Base-by-base conservation (phyloP, 2,329 filamentous ascomycete species). In the Myriosclerotinia scirpicola region DNA sequence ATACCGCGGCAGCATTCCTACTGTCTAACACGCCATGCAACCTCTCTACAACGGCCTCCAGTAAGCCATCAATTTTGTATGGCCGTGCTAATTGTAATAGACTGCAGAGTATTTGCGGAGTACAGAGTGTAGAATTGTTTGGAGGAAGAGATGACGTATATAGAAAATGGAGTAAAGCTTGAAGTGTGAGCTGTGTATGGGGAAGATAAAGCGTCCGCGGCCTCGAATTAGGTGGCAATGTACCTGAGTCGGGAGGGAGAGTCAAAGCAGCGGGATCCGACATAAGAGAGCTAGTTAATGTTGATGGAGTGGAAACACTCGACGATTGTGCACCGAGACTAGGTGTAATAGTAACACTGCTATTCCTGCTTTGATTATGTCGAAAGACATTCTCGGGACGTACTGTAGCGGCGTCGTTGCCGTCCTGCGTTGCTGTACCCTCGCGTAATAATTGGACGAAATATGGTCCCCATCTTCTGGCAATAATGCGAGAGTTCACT, bases 81-180 rank as follows among this genome's bases (percentile, higher is more conserved):
- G 95, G 94, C 5, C 95, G 88, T 0, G 95, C 91, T 66, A 99
- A 88, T 77, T 99, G 95, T 9, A 99, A 84, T 7, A 99, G 85
- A 11, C 94, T 97, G 80, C 95, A 99, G 54, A 98, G 86, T 30
- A 97, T 96, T 73, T 98, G 95, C 0, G 95, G 94, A 0, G 93
- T 97, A 76, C 93, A 97, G 42, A 97, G 85, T 1, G 87, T 85
- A 7, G 91, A 93, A 14, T 86, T 86, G 0, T 87, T 85, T 0
- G 90, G 83, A 0, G 95, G 94, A 1, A 99, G 85, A 0, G 91
- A 90, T 40, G 92, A 96, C 0, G 94, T 97, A 78, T 99, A 99
- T 12, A 99, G 83, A 76, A 91, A 99, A 78, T 97, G 91, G 38
- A 98, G 86, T 30, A 99, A 85, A 0, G 95, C 90, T 76, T 97